These are phyloP conservation scores for Triangularia verruculosa DNA, from an alignment of 2,329 filamentous ascomycete species.

Conservation along the genomic window DNA sequence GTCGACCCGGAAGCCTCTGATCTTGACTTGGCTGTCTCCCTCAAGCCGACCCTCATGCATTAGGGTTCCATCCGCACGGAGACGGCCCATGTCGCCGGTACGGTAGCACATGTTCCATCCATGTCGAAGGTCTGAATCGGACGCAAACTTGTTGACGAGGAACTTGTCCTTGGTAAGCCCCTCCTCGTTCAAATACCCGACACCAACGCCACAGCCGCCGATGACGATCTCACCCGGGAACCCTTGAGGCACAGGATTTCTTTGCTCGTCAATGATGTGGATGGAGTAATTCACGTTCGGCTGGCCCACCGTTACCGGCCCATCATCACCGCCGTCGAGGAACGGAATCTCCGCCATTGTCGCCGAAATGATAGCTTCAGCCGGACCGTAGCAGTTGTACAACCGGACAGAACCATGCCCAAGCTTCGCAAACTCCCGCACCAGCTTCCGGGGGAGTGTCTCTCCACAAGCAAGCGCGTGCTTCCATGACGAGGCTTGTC, in stretches of 20 bases:
- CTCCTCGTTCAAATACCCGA: conserved; percentile 33
- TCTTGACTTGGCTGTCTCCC: not conserved
- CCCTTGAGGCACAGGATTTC: conserved; percentile 36
- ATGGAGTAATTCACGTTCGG: no score
- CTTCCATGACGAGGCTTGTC: conserved; percentile 28
- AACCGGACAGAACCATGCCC: conserved; percentile 18
- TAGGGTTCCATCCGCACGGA: not conserved
- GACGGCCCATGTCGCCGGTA: not conserved
- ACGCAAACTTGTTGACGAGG: no score
- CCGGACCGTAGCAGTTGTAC: conserved; percentile 31
- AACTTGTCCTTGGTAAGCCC: conserved; percentile 18
- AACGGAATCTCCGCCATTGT: conserved; percentile 28
- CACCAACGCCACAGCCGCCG: conserved; percentile 33
- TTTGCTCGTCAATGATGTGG: conserved; percentile 39
- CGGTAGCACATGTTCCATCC: no score
- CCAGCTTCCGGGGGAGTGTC: conserved; percentile 2
- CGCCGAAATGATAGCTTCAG: conserved; percentile 24
- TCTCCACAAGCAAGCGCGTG: conserved; percentile 36
- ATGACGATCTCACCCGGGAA: conserved; percentile 42
- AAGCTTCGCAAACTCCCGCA: not conserved
- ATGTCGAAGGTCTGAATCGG: no score
- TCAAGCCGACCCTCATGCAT: not conserved
- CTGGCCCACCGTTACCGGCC: no score
- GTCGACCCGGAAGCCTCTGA: conserved; percentile 3
- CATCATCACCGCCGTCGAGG: conserved; percentile 36